Evolutionary conservation across 768 basidiomycete species (phyloP).

Genomic region (Udeniomyces megalosporus): DNA sequence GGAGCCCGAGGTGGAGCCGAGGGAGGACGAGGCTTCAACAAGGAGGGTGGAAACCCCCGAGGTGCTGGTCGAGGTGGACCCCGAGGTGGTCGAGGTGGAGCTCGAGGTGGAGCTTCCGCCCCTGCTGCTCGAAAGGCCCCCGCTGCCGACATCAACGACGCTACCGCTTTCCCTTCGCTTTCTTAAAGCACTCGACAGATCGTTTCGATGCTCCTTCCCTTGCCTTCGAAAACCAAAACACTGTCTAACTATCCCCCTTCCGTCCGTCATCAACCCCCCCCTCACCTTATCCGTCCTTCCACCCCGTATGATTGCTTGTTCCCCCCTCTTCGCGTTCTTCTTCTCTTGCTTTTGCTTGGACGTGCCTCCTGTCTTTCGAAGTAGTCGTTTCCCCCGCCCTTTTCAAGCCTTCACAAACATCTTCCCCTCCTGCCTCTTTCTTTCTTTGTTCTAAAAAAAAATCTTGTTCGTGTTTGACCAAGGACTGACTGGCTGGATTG

Average conservation of each 20-base stretch:
- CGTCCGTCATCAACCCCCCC: not conserved
- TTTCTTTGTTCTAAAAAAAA: not conserved
- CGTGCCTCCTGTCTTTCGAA: not conserved
- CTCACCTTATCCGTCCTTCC: not conserved
- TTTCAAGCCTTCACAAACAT: too few relatives aligned
- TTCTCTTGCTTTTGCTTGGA: not conserved
- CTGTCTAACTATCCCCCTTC: not conserved
- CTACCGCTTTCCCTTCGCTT: constrained; percentile 15
- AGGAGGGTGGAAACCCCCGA: not conserved
- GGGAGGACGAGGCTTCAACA: constrained; percentile 11
- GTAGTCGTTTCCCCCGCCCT: not conserved
- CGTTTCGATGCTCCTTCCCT: not conserved
- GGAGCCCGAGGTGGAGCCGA: constrained; percentile 13
- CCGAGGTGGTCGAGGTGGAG: not conserved
- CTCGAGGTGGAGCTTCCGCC: constrained; percentile 5
- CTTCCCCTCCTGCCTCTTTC: not conserved
- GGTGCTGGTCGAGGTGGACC: not conserved
- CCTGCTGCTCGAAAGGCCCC: constrained; percentile 7
- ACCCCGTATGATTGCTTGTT: not conserved
- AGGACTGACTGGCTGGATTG: too few relatives aligned
- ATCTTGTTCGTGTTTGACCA: too few relatives aligned
- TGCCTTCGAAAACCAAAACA: not conserved
- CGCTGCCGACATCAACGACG: constrained; percentile 12
- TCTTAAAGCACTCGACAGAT: not conserved
- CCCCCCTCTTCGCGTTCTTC: not conserved